Evolutionary conservation across 805 yeast species (phyloP).

Genomic region (Candida coleopterorum): DNA sequence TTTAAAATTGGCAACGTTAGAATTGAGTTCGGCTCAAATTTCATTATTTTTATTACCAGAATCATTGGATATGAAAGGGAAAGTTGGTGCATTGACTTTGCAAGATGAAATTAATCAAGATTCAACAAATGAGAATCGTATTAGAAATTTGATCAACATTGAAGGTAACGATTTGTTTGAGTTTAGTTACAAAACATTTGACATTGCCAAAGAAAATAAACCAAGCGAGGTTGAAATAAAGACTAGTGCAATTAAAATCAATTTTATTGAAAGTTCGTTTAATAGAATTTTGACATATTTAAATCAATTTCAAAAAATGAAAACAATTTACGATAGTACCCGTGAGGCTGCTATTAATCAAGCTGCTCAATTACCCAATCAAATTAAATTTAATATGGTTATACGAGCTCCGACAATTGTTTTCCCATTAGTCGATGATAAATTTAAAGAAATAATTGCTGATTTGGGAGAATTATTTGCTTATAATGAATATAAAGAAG

Average conservation of each 20-base stretch:
- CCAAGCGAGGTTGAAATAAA: conserved; percentile 55
- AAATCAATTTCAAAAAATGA: conserved; percentile 77
- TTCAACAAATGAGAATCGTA: conserved; percentile 51
- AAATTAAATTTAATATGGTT: conserved; percentile 65
- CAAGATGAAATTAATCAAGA: conserved; percentile 72
- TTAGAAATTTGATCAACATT: conserved; percentile 68
- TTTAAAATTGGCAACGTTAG: conserved; percentile 71
- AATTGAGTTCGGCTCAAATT: conserved; percentile 68
- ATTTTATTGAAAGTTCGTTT: conserved; percentile 78
- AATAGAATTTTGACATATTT: conserved; percentile 61
- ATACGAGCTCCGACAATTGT: conserved; percentile 79
- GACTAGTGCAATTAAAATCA: conserved; percentile 71
- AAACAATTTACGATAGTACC: conserved; percentile 82
- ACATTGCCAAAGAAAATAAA: conserved; percentile 41
- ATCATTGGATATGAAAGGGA: conserved; percentile 65
- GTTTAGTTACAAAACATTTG: conserved; percentile 78
- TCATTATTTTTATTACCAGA: conserved; percentile 67
- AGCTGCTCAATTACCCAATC: conserved; percentile 58
- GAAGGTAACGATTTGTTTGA: conserved; percentile 81
- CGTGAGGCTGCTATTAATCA: conserved; percentile 84
- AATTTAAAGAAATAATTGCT: conserved; percentile 10
- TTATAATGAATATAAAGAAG: conserved; percentile 49
- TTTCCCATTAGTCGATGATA: conserved; percentile 54
- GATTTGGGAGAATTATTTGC: conserved; percentile 76
- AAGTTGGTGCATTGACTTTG: conserved; percentile 71